Evolutionary conservation across 2,329 filamentous ascomycete genomes (phyloP).

Genomic region (Aspergillus sp.): DNA sequence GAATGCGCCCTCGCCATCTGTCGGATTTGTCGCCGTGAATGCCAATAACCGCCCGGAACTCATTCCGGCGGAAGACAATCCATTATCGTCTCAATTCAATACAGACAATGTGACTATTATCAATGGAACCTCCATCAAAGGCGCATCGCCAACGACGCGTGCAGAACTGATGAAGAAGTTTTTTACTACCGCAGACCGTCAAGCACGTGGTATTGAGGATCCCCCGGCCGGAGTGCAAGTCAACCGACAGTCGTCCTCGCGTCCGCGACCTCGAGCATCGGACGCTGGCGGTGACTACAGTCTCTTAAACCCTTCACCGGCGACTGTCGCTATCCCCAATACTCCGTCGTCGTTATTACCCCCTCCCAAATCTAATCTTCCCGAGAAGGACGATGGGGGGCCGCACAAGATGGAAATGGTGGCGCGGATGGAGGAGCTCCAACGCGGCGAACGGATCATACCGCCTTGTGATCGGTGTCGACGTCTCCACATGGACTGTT

Average conservation of each 20-base stretch:
- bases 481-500: conserved; percentile 68
- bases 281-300: conserved; percentile 28
- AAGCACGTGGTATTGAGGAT: conserved; percentile 33
- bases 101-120: conserved; percentile 42
- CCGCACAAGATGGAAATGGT: conserved; percentile 60
- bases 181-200: conserved; percentile 51
- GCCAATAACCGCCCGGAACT: conserved; percentile 37
- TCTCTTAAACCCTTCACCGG: conserved; percentile 35
- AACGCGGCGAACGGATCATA: conserved; percentile 64
- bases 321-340: conserved; percentile 47
- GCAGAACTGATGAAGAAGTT: conserved; percentile 57
- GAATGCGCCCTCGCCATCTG: conserved; percentile 38
- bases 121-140: conserved; percentile 42
- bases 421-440: conserved; percentile 64
- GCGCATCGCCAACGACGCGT: conserved; percentile 48
- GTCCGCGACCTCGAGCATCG: conserved; percentile 24
- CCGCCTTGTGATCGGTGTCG: conserved; percentile 80
- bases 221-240: conserved; percentile 6
- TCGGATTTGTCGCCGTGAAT: conserved; percentile 54
- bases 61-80: conserved; percentile 21
- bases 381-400: conserved; percentile 50
- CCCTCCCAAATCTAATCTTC: conserved; percentile 37
- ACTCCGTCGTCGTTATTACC: conserved; percentile 48
- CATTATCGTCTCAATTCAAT: conserved; percentile 29
- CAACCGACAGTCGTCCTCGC: conserved; percentile 20